A percentile compares a stretch with the other conserved stretches of the same genome.
These are phyloP conservation scores for Agapanthus africanus DNA, from an alignment of 106 monocot genomes.

Conservation along the genomic window DNA sequence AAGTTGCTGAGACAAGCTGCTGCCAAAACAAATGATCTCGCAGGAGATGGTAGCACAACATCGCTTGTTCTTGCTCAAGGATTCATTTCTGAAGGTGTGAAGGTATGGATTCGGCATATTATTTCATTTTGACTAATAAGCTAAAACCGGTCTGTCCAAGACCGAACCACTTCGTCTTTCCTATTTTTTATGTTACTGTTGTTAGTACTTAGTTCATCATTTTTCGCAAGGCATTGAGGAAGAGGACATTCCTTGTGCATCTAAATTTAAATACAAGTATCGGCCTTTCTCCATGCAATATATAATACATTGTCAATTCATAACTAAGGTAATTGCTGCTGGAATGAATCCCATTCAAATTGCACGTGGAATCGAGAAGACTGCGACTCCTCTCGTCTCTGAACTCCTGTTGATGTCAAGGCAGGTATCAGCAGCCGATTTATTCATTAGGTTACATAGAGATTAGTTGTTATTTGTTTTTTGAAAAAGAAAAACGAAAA, in stretches of 20 bases:
- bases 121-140: too few relatives aligned
- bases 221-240: too few relatives aligned
- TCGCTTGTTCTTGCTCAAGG: conserved; percentile 86
- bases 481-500: too few relatives aligned
- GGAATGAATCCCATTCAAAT: conserved; percentile 84
- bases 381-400: conserved; percentile 54
- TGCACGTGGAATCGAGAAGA: conserved; percentile 71
- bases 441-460: background rate
- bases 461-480: background rate
- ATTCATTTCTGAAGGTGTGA: conserved; percentile 83
- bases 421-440: conserved; percentile 34
- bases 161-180: background rate
- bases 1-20: conserved; percentile 92
- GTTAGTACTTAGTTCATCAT: too few relatives aligned
- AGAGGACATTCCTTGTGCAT: too few relatives aligned
- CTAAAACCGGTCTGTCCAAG: too few relatives aligned
- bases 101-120: conserved; percentile 60
- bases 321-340: conserved; percentile 59
- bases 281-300: background rate
- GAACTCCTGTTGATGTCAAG: conserved; percentile 72
- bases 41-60: conserved; percentile 89
- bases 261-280: too few relatives aligned
- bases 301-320: conserved; percentile 5
- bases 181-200: too few relatives aligned
- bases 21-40: conserved; percentile 81